Evolutionary conservation across 768 basidiomycete genomes (phyloP).

Genomic region (Macrolepiota albuminosa): DNA sequence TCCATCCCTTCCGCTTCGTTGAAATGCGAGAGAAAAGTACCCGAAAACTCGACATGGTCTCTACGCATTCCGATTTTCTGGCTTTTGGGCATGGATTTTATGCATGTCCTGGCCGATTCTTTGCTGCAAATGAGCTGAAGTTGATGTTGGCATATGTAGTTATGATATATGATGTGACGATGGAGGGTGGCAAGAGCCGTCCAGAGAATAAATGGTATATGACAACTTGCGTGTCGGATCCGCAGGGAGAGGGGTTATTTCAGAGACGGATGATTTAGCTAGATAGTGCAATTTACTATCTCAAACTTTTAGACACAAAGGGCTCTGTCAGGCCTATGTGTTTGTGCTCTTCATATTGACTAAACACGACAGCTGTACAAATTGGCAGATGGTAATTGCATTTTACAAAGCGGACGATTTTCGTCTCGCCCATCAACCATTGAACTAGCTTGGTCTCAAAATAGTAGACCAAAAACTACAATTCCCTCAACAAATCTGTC

Average conservation of each 20-base stretch:
- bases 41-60: slow-evolving; percentile 28
- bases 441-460: too few species aligned
- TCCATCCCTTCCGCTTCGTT: slow-evolving; percentile 41
- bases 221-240: slow-evolving; percentile 7
- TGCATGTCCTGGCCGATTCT: slow-evolving; percentile 19
- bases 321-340: too few species aligned
- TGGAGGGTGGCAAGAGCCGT: slow-evolving; percentile 8
- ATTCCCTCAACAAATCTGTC: too few species aligned
- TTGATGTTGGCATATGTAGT: slow-evolving; percentile 30
- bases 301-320: too few species aligned
- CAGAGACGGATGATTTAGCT: neutral
- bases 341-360: too few species aligned
- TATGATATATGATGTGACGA: slow-evolving; percentile 22
- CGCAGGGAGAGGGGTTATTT: slow-evolving; percentile 9
- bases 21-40: slow-evolving; percentile 24
- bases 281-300: neutral
- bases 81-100: slow-evolving; percentile 17
- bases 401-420: too few species aligned
- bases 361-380: too few species aligned
- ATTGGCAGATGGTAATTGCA: too few species aligned
- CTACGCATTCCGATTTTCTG: slow-evolving; percentile 28
- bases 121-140: slow-evolving; percentile 23
- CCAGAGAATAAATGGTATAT: slow-evolving; percentile 13
- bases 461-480: too few species aligned
- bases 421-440: too few species aligned